Base-by-base conservation (phyloP, 805 yeast genomes). In the Cyberlindnera xylosilytica region DNA sequence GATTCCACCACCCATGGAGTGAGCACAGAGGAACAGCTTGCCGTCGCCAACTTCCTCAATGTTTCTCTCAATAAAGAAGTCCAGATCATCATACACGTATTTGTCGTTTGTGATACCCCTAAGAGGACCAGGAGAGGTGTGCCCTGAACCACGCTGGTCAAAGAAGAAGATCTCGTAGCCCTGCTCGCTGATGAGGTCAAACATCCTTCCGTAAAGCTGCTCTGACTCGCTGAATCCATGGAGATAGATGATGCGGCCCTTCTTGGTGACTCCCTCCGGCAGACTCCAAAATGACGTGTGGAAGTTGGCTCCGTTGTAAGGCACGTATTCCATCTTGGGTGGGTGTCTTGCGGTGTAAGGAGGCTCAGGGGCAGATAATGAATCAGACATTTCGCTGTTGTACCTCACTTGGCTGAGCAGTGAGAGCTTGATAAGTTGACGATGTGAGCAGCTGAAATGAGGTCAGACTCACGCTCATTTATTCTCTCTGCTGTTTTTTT, bases 1-100 rank as follows among this genome's bases (percentile, higher is more conserved):
- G 39, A 85, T 78, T 0, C 83, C 90, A 16, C 91, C 91, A 38
- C 95, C 95, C 90, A 86, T 83, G 9, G 89, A 83, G 50, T 81
- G 87, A 1, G 90, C 89, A 54, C 74, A 65, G 34, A 86, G 54
- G 51, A 67, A 72, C 27, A 83, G 50, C 47, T 73, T 74, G 37
- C 66, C 69, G 3, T 43, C 27, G 7, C 27, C 16, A 46, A 62
- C 47, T 23, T 66, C 65, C 15, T 70, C 68, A 17, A 71, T 52
- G 39, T 72, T 72, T 35, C 55, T 56, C 42, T 74, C 65, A 41
- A 81, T 61, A 58, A 85, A 74, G 52, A 67, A 74, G 42, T 82
- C 79, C 51, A 85, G 65, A 57, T 81, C 90, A 20, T 71, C 66
- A 54, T 75, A 78, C 2, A 76, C 74, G 47, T 73, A 74, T 35